phyloP scores from a whole-genome alignment of 306 rosid species.

The Phaseolus lunatus region DNA sequence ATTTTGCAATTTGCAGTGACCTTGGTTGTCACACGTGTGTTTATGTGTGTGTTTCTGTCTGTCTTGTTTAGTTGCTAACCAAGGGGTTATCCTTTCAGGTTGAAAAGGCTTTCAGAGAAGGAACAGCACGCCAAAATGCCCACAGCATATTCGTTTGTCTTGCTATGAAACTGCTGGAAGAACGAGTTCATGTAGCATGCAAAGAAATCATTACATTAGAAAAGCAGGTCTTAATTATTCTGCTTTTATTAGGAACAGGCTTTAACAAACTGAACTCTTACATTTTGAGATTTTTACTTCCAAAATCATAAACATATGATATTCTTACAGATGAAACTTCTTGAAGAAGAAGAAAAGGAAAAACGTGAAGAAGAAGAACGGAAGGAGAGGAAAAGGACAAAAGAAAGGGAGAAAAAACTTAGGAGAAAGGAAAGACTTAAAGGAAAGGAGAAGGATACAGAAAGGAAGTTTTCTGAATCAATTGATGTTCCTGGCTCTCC shows the following conservation, averaged over 20 bases:
- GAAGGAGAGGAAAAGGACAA: conserved; percentile 87
- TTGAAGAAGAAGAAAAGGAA: conserved; percentile 99
- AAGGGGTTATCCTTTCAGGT: conserved; percentile 68
- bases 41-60: neutral
- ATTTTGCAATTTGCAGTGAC: conserved; percentile 8
- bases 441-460: conserved; percentile 79
- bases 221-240: conserved; percentile 78
- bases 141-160: conserved; percentile 98
- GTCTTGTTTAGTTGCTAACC: conserved; percentile 44
- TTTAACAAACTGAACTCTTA: conserved; percentile 12
- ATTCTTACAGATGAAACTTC: conserved; percentile 86
- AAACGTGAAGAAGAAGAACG: conserved; percentile 99
- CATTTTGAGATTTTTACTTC: conserved; percentile 38
- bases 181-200: conserved; percentile 94
- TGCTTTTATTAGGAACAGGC: conserved; percentile 36
- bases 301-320: conserved; percentile 40
- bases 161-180: conserved; percentile 93
- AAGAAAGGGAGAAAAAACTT: conserved; percentile 93
- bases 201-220: conserved; percentile 94
- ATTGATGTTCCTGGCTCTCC: conserved; percentile 51
- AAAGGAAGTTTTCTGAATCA: conserved; percentile 60
- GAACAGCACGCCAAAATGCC: conserved; percentile 99
- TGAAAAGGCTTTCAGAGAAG: conserved; percentile 99
- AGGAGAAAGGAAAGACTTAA: conserved; percentile 94
- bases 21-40: neutral